These are phyloP conservation scores for Eucalyptus curtisii DNA, from an alignment of 345 rosid species.

Conservation along the genomic window DNA sequence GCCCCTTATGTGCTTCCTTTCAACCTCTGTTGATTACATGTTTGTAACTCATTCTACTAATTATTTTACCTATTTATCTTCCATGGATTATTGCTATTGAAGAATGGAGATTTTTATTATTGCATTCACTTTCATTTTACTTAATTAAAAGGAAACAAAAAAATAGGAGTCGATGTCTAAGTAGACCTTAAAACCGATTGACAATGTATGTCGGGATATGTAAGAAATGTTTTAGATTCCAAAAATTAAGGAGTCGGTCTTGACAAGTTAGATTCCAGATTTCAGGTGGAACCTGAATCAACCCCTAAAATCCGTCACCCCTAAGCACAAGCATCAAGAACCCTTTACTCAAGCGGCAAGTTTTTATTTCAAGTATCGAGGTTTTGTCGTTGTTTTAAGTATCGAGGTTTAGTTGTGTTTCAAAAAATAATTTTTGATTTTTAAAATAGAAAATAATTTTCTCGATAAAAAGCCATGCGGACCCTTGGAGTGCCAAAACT, in stretches of 20 bases:
- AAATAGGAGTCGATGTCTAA: no score
- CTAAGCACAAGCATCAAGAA: background rate
- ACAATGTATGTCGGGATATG: fast-evolving
- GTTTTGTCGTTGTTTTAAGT: no score
- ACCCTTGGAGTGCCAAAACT: no score
- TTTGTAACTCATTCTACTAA: no score
- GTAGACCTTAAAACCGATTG: fast-evolving
- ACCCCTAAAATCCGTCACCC: background rate
- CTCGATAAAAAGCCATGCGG: no score
- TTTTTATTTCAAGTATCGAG: no score
- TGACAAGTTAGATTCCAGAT: fast-evolving
- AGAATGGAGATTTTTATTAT: background rate
- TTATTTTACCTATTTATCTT: background rate
- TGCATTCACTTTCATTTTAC: background rate
- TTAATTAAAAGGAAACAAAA: no score
- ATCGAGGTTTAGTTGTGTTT: fast-evolving
- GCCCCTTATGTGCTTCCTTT: background rate
- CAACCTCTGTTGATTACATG: no score
- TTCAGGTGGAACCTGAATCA: fast-evolving
- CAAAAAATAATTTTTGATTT: no score
- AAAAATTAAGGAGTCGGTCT: fast-evolving
- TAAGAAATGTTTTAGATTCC: no score
- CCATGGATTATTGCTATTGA: no score
- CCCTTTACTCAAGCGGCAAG: fast-evolving
- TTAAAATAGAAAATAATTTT: background rate